Base-by-base conservation (phyloP, 306 rosid genomes). In the Prunus mongolica region DNA sequence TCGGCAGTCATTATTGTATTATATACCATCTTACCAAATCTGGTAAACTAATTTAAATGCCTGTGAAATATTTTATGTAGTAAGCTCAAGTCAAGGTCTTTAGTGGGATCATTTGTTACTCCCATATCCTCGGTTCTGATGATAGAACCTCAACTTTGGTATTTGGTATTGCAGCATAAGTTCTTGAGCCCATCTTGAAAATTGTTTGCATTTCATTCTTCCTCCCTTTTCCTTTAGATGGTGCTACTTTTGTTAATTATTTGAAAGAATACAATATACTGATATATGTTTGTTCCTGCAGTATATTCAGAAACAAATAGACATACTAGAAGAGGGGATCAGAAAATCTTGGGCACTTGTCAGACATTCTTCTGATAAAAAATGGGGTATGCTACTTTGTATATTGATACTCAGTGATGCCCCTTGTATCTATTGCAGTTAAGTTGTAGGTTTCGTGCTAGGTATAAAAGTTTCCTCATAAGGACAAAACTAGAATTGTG, bases 291-390 rank as follows among this genome's bases (percentile, higher is more conserved):
- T 79, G 67, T 61, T 62, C 41, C 57, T 80, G 91, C 86, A 87
- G 91, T 87, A 80, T 77, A 83, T 87, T 72, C 82, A 76, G 63
- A 85, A 82, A 63, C 91, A 87, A 64, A 80, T 83, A 34, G 79
- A 76, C 65, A 27, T 62, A 7, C 79, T 87, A 67, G 89, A 87
- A 78, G 89, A 80, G 56, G 79, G 87, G 27, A 85, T 85, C 71
- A 76, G 82, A 77, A 83, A 85, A 74, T 83, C 84, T 25, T 87
- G 91, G 91, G 77, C 78, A 13, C 79, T 45, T 67, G 77, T 78
- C 15, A 69, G 85, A 65, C 64, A 76, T 24, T 70, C 81, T 22
- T 52, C 44, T 69, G 55, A 71, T 51, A 75, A 72, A 20, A 77
- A 51, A 60, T 69, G 65, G 24, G 86, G 91, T 85, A 72, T 65